Evolutionary conservation across 2,329 filamentous ascomycete species (phyloP), one percentile per base, ranked within the genome.

Genomic region (Verticillium zaregamsianum): DNA sequence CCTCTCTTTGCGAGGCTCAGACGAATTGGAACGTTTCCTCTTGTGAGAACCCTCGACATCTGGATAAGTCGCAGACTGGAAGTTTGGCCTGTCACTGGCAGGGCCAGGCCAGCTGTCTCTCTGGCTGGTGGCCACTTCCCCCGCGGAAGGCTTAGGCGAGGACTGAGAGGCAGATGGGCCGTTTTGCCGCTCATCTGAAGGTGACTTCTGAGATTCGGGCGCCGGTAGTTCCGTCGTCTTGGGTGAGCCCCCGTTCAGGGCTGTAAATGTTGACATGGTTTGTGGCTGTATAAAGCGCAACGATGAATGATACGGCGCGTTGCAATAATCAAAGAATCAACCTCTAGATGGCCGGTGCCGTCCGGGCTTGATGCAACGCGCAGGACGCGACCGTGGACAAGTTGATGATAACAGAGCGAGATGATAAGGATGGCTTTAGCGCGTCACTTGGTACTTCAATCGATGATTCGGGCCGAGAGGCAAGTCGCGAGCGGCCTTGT

Each of bases 11-110:
- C 75, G 71, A 7, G 72, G 72, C 61, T 88, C 88, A 40, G 79
- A 73, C 6, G 89, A 91, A 55, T 80, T 77, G 7, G 90, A 92
- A 63, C 90, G 85, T 74, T 92, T 94, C 69, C 87, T 85, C 74
- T 89, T 90, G 68, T 86, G 82, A 20, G 82, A 76, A 17, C 69
- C 71, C 39, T 87, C 83, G n/a, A 72, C 69, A 35, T 82, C 78
- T 6, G 79, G 66, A 67, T 80, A 79, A 23, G 40, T 66, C 66
- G 55, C 76, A 67, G 2, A 78, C 69, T 58, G 76, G 75, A 64
- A 79, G 78, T 17, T 76, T 68, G 76, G 70, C 59, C 79, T 74
- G 4, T 84, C 82, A 49, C 72, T 67, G 55, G 70, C 74, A 23
- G 78, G 71, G 5, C 68, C 71, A 33, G 77, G 70, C 76, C 81